Evolutionary conservation across 768 basidiomycete species (phyloP).

Genomic region (Leccinum variicolor): DNA sequence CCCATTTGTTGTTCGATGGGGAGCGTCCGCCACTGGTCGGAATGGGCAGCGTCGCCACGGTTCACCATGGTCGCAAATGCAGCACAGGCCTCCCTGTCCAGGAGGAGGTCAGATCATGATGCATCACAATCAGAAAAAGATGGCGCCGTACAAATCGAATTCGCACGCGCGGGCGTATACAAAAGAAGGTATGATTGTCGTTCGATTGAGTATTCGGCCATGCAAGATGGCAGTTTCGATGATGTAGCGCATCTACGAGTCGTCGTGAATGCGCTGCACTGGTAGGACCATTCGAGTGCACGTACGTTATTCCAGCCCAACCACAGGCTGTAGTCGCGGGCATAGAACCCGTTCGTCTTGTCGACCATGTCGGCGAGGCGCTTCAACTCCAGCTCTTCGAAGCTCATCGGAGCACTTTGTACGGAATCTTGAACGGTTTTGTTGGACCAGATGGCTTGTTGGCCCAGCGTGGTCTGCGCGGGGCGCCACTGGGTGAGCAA

Average conservation of each 20-base stretch:
- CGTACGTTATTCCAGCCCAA: slow-evolving; percentile 48
- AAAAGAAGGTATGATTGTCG: slow-evolving; percentile 44
- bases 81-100: slow-evolving; percentile 33
- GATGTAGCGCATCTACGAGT: slow-evolving; percentile 43
- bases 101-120: not conserved
- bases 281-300: not conserved
- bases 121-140: not conserved
- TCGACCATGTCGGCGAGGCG: not conserved
- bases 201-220: slow-evolving; percentile 40
- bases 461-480: not conserved
- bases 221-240: slow-evolving; percentile 44
- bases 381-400: not conserved
- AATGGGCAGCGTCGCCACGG: slow-evolving; percentile 37
- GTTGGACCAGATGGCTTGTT: not conserved
- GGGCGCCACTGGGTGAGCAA: not conserved
- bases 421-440: not conserved
- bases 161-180: slow-evolving; percentile 47
- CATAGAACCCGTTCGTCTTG: slow-evolving; percentile 6
- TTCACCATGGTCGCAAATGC: slow-evolving; percentile 45
- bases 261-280: not conserved
- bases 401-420: not conserved
- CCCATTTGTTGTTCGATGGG: slow-evolving; percentile 36
- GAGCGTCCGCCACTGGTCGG: slow-evolving; percentile 38
- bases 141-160: slow-evolving; percentile 24
- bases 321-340: slow-evolving; percentile 44